These are phyloP conservation scores for Microcos paniculata DNA, from an alignment of 345 rosid species.

Conservation along the genomic window DNA sequence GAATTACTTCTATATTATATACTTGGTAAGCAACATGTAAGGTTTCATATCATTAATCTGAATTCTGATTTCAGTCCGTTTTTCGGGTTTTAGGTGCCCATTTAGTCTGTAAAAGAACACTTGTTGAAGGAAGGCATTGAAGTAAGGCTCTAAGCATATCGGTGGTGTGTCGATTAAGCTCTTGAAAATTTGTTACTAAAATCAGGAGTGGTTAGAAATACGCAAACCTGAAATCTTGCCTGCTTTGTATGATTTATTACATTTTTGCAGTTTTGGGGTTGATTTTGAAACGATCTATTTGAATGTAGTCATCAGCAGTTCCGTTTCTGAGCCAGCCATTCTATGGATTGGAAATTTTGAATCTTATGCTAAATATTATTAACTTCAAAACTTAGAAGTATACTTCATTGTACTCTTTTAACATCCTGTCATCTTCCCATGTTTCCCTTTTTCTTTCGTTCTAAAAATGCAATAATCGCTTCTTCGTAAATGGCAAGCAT, in stretches of 20 bases:
- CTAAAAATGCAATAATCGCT: not conserved
- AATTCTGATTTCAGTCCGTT: not conserved
- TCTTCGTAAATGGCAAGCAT: not conserved
- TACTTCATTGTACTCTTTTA: not conserved
- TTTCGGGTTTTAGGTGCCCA: constrained; percentile 65
- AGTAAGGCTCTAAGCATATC: constrained; percentile 54
- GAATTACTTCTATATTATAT: no score
- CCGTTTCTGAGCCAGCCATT: not conserved
- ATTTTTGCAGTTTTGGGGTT: not conserved
- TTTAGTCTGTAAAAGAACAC: constrained; percentile 75
- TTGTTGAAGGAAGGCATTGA: constrained; percentile 63
- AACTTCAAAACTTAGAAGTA: not conserved
- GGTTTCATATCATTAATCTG: not conserved
- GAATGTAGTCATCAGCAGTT: not conserved
- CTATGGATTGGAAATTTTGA: not conserved
- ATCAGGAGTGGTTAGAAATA: not conserved
- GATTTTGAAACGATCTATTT: not conserved
- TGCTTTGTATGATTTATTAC: not conserved
- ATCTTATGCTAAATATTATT: not conserved
- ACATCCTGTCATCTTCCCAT: not conserved
- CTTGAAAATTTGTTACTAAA: not conserved
- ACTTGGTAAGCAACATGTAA: not conserved
- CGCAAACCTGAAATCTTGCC: not conserved
- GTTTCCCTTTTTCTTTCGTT: not conserved
- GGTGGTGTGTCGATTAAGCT: not conserved